Evolutionary conservation across 805 yeast genomes (phyloP), one percentile per base, ranked within the genome.

Genomic region (Starmerella roubikii): DNA sequence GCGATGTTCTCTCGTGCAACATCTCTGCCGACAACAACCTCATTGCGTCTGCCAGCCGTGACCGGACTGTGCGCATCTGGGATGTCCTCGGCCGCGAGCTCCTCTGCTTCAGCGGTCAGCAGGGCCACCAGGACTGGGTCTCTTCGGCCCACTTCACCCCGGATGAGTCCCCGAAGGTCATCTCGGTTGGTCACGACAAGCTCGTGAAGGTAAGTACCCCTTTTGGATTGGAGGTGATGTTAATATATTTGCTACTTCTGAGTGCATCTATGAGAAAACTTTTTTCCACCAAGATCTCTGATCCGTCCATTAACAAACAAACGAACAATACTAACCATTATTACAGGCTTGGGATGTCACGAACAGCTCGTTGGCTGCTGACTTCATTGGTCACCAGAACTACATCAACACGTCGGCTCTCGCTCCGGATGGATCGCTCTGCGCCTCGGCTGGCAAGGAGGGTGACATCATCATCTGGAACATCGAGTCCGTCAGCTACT

Each of bases 401-500:
- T 86, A 86, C 91, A 80, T 91, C 59, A 82, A 93, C 64, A 71
- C 93, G 65, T 77, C 91, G 73, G 84, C 95, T 63, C 78, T 91
- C 66, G 85, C 99, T 54, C 99, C 99, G 72, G 99, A 91, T 73
- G 98, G 97, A 74, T 79, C 98, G 54, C 74, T 91, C 63, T 82
- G 93, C 70, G 97, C 99, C 57, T 86, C 98, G 56, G 97, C 95
- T 69, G 98, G 98, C 69, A 91, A 91, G 78, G 98, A 91, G 66
- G 98, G 98, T 72, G 76, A 78, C 60, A 82, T 91, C 73, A 78
- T 83, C 84, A 78, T 91, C 66, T 91, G 99, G 99, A 93, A 86
- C 74, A 75, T 88, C 71, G 73, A 76, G 74, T 67, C 74, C 59
- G 76, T 80, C 73, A 67, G 69, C 62, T 77, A 86, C 62, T 74